Evolutionary conservation across 371 early-diverging fungal genomes (phyloP), one percentile per base, ranked within the genome.

Genomic region (Syncephalastrum monosporum): DNA sequence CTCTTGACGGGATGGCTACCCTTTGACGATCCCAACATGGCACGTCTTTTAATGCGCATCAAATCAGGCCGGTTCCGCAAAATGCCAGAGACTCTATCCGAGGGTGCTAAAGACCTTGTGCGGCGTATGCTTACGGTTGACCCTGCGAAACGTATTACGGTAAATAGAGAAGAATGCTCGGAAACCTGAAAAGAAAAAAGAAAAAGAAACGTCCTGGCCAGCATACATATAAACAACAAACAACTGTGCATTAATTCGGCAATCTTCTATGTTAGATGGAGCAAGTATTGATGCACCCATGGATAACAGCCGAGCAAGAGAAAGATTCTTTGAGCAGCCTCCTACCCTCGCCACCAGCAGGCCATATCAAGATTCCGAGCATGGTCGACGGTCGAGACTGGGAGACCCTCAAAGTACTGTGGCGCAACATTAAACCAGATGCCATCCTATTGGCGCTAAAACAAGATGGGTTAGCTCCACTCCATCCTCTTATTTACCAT

Each of bases 1-100:
- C 68, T 90, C 54, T 71, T 89, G 51, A 74, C 78, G 48, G 92
- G 92, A 1, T 68, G 83, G 45, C 82, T 93, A 65, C 94, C 94
- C 13, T 86, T 92, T 69, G 91, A 91, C 58, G 93, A 92, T 69
- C 79, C 69, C 50, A 87, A 83, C 52, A 64, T 82, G 42, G 87
- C 92, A 5, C 63, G 89, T 19, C 59, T 93, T 49, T 83, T 74
- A 16, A 43, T 45, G 29, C 90, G 91, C 68, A 89, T 91, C 27
- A 74, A 74, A 56, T 21, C 51, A 3, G 78, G 78, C 15, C 64
- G 64, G 47, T 66, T 64, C 43, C 68, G 56, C 19, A 53, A 38
- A 24, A 58, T 92, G 60, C 90, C 91, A 5, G 78, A 82, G 6
- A 73, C 82, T 47, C 68, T 90, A 55, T 77, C 85, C 21, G 42